Conservation (phyloP, 1,284 basidiomycete species). For the Irpex sp. region DNA sequence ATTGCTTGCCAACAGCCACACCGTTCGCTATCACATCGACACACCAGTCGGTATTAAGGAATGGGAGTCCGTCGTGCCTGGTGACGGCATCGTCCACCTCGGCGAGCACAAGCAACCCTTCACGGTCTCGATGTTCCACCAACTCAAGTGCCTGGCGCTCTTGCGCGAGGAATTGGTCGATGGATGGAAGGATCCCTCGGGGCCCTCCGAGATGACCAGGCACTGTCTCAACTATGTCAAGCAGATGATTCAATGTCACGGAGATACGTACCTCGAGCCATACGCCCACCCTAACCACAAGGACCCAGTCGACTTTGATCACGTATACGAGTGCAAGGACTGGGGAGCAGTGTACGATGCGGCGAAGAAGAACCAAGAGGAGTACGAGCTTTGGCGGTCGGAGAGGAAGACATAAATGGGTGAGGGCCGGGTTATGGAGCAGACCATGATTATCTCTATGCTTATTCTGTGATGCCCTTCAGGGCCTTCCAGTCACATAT, state of each 20-base stretch:
- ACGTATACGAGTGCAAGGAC: constrained; percentile 4
- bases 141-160: constrained; percentile 15
- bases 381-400: neutral
- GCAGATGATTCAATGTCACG: constrained; percentile 15
- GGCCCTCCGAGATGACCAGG: constrained; percentile 1
- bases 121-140: constrained; percentile 14
- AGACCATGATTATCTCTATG: too few species aligned
- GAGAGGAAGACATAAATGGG: neutral
- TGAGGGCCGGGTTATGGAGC: neutral
- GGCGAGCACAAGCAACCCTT: constrained; percentile 8
- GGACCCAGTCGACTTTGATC: constrained; percentile 8
- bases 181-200: neutral
- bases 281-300: constrained; percentile 9
- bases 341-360: constrained; percentile 6
- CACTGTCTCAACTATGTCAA: constrained; percentile 17
- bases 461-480: too few species aligned
- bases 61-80: constrained; percentile 9
- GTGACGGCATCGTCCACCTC: constrained; percentile 10
- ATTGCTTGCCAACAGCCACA: constrained; percentile 5
- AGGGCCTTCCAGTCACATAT: too few species aligned
- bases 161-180: constrained; percentile 10
- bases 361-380: constrained; percentile 7
- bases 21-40: constrained; percentile 12
- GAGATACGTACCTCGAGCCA: constrained; percentile 9
- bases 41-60: constrained; percentile 11